Percentiles rank a stretch among this genome's conserved stretches.
Evolutionary conservation across 306 rosid genomes (phyloP).

Genomic region (Bauhinia variegata): DNA sequence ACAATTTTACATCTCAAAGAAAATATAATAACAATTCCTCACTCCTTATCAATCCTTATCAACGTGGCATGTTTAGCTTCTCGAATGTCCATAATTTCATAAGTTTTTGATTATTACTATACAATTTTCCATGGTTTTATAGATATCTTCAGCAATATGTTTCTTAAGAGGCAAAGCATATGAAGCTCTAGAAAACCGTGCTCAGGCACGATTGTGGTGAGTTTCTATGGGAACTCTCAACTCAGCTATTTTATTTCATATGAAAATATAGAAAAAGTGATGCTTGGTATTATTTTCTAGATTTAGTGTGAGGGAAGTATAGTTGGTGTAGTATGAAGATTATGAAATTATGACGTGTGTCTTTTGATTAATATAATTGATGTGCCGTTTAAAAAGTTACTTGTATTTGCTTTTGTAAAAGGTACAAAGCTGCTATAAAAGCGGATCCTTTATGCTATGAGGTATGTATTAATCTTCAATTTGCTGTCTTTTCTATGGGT

Average conservation of each 20-base stretch:
- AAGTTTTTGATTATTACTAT: conserved; percentile 22
- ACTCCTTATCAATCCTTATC: neutral
- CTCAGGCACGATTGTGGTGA: conserved; percentile 88
- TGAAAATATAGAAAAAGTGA: neutral
- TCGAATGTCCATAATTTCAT: neutral
- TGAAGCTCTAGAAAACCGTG: conserved; percentile 91
- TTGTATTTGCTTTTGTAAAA: conserved; percentile 43
- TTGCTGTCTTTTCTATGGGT: conserved; percentile 22
- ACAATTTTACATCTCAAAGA: neutral
- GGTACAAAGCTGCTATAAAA: conserved; percentile 96
- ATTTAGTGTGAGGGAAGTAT: conserved; percentile 1
- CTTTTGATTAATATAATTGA: conserved; percentile 3
- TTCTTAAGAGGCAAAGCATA: conserved; percentile 89
- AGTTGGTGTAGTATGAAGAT: conserved; percentile 1
- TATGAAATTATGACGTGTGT: conserved; percentile 15
- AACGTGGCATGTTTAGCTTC: neutral
- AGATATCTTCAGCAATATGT: conserved; percentile 95
- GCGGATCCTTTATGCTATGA: conserved; percentile 98
- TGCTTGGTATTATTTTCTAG: conserved; percentile 1
- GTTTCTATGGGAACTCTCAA: conserved; percentile 31
- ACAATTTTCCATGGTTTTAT: conserved; percentile 37
- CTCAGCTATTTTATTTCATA: neutral
- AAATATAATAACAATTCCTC: neutral
- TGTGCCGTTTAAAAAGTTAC: conserved; percentile 29
- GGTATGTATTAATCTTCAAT: conserved; percentile 53